Evolutionary conservation across 257 asterid species (phyloP), one percentile per base, ranked within the genome.

Genomic region (Nicotiana sylvestris): DNA sequence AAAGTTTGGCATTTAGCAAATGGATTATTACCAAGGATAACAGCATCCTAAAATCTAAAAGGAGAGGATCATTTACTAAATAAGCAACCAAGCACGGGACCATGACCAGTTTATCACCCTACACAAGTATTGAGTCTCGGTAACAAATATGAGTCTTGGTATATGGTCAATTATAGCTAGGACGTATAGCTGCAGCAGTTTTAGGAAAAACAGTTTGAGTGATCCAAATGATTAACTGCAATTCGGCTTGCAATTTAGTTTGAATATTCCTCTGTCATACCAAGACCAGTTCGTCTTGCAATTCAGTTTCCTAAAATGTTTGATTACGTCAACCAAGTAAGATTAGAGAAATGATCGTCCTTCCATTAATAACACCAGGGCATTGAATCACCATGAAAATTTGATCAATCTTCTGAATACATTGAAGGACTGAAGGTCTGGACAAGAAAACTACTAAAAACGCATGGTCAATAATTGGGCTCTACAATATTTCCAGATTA

Each of bases 1-100:
- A 85, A 46, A 78, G 84, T 80, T 83, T 81, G 29, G 35, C 43
- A 46, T 39, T 68, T 12, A 69, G 33, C 57, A 64, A 85, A 27
- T 67, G 72, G 46, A 65, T 66, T 65, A 32, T 76, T 27, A 65
- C 27, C 64, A 69, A 69, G 29, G 74, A 60, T 64, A 61, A 78
- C 8, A 1, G 29, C 77, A 80, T 80, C 76, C 53, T 60, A 67
- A n/a, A 66, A 17, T 83, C 46, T 27, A 55, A 51, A 81, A 77
- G 80, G 60, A 78, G 72, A 27, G 51, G 51, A 43, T 39, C 51
- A 43, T 43, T 43, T 43, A 0, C 51, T 9, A 43, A 43, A 43
- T 2, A 43, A 43, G 51, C 51, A 43, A 43, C 51, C 51, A 43
- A 43, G 3, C 51, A 43, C 1, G 3, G 3, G 51, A 43, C 70